A percentile compares a stretch with the other conserved stretches of the same genome.
Evolutionary conservation across 306 rosid species (phyloP).

Genomic region (Quercus variabilis): DNA sequence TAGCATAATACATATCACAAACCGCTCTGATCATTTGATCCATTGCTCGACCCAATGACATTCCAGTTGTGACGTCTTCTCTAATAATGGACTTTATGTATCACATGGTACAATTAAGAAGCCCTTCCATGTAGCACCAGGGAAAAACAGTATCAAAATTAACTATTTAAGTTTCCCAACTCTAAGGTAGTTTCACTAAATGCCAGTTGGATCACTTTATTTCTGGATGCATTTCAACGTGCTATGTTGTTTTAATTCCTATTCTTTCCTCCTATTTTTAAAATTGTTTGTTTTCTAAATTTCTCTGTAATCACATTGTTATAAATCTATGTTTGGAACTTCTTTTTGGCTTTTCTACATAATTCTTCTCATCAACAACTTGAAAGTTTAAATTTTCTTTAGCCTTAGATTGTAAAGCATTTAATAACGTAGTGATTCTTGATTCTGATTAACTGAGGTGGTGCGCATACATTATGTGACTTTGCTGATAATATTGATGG

Average conservation of each 20-base stretch:
- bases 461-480: too few relatives aligned
- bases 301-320: neutral
- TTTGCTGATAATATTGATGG: neutral
- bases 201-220: neutral
- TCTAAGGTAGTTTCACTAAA: neutral
- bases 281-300: neutral
- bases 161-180: neutral
- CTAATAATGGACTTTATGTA: neutral
- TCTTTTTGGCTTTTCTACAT: neutral
- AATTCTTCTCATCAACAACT: neutral
- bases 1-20: too few relatives aligned
- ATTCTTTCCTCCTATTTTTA: neutral
- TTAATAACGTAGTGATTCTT: too few relatives aligned
- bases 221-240: neutral
- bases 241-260: neutral
- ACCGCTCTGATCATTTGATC: too few relatives aligned
- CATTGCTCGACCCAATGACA: too few relatives aligned
- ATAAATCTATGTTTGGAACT: neutral
- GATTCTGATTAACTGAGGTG: too few relatives aligned
- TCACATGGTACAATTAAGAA: neutral
- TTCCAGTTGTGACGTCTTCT: too few relatives aligned
- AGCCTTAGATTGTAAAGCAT: too few relatives aligned
- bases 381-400: too few relatives aligned
- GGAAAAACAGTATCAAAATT: neutral
- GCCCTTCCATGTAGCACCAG: neutral